Evolutionary conservation across 2,329 filamentous ascomycete genomes (phyloP).

Genomic region (Trichophyton benhamiae): DNA sequence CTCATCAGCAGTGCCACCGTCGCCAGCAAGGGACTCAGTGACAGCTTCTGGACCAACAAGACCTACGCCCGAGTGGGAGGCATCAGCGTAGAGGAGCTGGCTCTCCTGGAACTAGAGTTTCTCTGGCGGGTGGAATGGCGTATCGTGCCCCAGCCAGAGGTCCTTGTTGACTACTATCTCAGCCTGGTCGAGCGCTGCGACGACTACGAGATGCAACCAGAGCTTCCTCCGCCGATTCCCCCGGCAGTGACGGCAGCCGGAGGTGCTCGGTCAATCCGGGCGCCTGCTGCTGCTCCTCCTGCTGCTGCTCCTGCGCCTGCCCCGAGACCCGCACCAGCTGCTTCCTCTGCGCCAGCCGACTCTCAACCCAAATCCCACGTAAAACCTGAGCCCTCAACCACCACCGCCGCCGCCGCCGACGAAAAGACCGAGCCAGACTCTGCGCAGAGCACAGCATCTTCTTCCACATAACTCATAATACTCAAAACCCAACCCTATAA

Average conservation of each 20-base stretch:
- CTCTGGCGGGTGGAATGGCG: slow-evolving; percentile 87
- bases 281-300: background rate
- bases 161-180: slow-evolving; percentile 83
- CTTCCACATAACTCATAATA: background rate
- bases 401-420: background rate
- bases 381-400: background rate
- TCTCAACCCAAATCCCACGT: background rate
- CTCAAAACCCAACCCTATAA: background rate
- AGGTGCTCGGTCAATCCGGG: background rate
- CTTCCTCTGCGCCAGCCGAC: background rate
- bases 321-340: background rate
- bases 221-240: background rate
- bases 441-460: background rate
- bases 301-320: background rate
- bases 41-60: slow-evolving; percentile 97
- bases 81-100: slow-evolving; percentile 78
- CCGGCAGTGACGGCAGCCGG: background rate
- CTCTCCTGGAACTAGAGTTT: slow-evolving; percentile 85
- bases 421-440: background rate
- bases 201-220: slow-evolving; percentile 43
- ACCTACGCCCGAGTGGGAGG: slow-evolving; percentile 91
- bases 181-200: slow-evolving; percentile 62
- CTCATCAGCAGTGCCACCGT: slow-evolving; percentile 92
- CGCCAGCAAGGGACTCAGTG: slow-evolving; percentile 86
- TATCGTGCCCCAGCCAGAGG: slow-evolving; percentile 90